Percentiles rank a stretch among this genome's conserved stretches.
phyloP scores from a whole-genome alignment of 78 protist species.

The Planoprotostelium fungivorum region DNA sequence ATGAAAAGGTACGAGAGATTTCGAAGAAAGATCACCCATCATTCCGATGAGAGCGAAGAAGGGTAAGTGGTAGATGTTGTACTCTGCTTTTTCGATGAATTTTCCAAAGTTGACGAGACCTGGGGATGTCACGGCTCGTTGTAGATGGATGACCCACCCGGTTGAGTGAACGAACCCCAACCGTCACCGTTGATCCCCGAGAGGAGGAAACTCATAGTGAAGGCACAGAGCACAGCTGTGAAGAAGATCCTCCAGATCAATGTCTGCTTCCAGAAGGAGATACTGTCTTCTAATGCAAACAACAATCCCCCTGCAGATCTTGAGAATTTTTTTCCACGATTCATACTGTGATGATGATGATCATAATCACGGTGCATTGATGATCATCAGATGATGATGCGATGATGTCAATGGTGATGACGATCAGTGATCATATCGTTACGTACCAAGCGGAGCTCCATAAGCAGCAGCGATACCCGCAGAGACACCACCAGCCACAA shows the following conservation, averaged over 20 bases:
- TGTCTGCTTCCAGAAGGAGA: slow-evolving; percentile 68
- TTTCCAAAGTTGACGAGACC: neutral
- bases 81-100: neutral
- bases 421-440: too few species aligned
- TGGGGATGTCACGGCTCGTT: neutral
- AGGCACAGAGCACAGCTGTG: slow-evolving; percentile 67
- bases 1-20: neutral
- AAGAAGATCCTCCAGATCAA: slow-evolving; percentile 89
- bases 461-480: slow-evolving; percentile 96
- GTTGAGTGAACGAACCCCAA: neutral
- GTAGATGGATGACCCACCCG: neutral
- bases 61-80: neutral
- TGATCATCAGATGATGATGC: too few species aligned
- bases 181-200: neutral
- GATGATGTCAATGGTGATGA: too few species aligned
- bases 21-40: neutral
- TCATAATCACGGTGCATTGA: too few species aligned
- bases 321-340: too few species aligned
- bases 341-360: too few species aligned
- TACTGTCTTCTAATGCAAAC: slow-evolving; percentile 86
- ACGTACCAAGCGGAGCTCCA: slow-evolving; percentile 86
- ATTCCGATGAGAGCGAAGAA: neutral
- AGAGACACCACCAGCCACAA: slow-evolving; percentile 88
- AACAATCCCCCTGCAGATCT: slow-evolving; percentile 76
- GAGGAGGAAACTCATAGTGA: slow-evolving; percentile 49